Percentiles rank a stretch among this genome's conserved stretches.
Conservation (phyloP, 805 yeast genomes). For the Candida ascalaphidarum region DNA sequence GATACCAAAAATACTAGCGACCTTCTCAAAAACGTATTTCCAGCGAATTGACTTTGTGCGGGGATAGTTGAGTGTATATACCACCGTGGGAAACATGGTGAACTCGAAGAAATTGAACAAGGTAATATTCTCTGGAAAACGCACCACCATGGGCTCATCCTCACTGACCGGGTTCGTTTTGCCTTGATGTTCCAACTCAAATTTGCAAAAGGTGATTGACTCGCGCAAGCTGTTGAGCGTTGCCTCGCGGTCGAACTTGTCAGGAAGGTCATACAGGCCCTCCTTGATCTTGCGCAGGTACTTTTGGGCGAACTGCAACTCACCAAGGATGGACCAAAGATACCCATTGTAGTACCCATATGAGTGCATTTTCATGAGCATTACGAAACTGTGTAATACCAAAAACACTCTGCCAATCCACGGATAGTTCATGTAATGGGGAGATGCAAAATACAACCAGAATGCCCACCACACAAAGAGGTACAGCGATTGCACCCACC, state of each 20-base stretch:
- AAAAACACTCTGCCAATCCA: constrained; percentile 91
- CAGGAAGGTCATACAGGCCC: constrained; percentile 7
- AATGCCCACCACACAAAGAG: constrained; percentile 47
- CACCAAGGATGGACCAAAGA: constrained; percentile 56
- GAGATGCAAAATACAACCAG: constrained; percentile 50
- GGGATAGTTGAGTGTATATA: constrained; percentile 77
- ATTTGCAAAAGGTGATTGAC: constrained; percentile 59
- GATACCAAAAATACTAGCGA: constrained; percentile 79
- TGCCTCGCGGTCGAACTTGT: constrained; percentile 10
- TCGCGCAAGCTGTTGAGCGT: constrained; percentile 20
- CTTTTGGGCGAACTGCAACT: constrained; percentile 40
- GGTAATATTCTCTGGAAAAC: constrained; percentile 70
- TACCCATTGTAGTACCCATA: constrained; percentile 90
- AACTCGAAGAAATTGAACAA: constrained; percentile 60
- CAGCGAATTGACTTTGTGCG: constrained; percentile 63
- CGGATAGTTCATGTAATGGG: constrained; percentile 42
- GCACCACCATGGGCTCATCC: constrained; percentile 4
- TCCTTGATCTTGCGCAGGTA: constrained; percentile 33
- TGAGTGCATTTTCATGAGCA: constrained; percentile 93
- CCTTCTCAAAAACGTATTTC: constrained; percentile 58
- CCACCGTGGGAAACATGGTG: constrained; percentile 84
- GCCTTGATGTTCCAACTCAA: constrained; percentile 55
- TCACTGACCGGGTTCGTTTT: constrained; percentile 1
- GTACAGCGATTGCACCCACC: constrained; percentile 46
- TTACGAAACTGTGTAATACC: constrained; percentile 74